Percentiles rank a stretch among this genome's conserved stretches.
Conservation (phyloP, 2,329 filamentous ascomycete species). For the Rachicladosporium sp. region DNA sequence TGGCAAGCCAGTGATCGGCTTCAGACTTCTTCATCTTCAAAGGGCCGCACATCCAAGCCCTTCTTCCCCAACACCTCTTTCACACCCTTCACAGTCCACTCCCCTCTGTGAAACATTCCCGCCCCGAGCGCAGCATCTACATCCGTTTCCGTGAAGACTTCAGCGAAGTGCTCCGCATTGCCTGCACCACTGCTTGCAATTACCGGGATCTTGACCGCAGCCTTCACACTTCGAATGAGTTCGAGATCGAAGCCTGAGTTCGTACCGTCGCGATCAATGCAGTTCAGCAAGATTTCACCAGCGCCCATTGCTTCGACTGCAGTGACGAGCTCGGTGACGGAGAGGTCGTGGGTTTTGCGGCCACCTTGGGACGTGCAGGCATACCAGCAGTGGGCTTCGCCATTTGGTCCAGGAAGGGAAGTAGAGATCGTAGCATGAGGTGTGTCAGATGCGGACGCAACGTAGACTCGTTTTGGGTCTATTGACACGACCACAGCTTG, state of each 20-base stretch:
- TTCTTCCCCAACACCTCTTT: constrained; percentile 66
- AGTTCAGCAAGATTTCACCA: constrained; percentile 90
- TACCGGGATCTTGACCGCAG: constrained; percentile 77
- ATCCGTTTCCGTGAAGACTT: constrained; percentile 75
- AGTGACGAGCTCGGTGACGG: constrained; percentile 74
- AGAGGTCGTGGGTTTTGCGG: constrained; percentile 83
- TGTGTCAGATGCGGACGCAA: constrained; percentile 54
- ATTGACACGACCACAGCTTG: constrained; percentile 95
- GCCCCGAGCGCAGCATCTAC: constrained; percentile 91
- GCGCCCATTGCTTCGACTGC: constrained; percentile 94
- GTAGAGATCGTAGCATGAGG: constrained; percentile 67
- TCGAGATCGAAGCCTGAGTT: constrained; percentile 93
- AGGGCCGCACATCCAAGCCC: constrained; percentile 66
- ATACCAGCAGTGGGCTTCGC: constrained; percentile 85
- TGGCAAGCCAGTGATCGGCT: no score
- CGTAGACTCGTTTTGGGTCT: constrained; percentile 85
- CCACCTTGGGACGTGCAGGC: constrained; percentile 95
- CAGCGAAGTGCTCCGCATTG: constrained; percentile 72
- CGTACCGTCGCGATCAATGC: constrained; percentile 92
- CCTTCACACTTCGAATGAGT: constrained; percentile 78
- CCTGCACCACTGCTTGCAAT: constrained; percentile 92
- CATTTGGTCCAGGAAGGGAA: constrained; percentile 54
- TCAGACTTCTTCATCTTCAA: constrained; percentile 42
- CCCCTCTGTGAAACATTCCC: constrained; percentile 92
- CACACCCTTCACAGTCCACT: constrained; percentile 89